phyloP scores from a whole-genome alignment of 805 yeast species.

The Metschnikowia kunwiensis region DNA sequence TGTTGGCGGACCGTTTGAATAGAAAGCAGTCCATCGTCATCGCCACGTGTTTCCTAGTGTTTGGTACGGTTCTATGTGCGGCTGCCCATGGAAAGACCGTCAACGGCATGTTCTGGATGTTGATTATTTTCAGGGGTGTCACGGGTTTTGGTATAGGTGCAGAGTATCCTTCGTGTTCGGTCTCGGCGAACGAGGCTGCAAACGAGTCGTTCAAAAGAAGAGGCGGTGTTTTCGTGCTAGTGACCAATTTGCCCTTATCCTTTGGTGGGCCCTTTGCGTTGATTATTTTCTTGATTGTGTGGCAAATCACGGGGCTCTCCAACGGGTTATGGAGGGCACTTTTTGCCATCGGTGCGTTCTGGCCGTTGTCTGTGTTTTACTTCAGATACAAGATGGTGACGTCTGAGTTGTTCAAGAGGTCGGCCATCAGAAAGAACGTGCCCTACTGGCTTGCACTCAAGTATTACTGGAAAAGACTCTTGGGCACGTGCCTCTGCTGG shows the following conservation, averaged over 20 bases:
- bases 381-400: constrained; percentile 70
- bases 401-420: constrained; percentile 58
- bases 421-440: constrained; percentile 56
- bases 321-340: constrained; percentile 69
- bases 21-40: constrained; percentile 68
- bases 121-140: constrained; percentile 68
- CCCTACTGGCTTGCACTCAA: constrained; percentile 54
- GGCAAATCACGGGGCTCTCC: constrained; percentile 47
- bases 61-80: constrained; percentile 65
- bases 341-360: constrained; percentile 60
- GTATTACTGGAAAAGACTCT: constrained; percentile 63
- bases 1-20: constrained; percentile 62
- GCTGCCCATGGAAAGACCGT: constrained; percentile 60
- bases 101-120: constrained; percentile 75
- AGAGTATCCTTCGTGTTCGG: constrained; percentile 68
- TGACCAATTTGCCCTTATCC: constrained; percentile 69
- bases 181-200: constrained; percentile 70
- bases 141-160: constrained; percentile 81
- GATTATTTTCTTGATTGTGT: constrained; percentile 63
- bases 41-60: constrained; percentile 58
- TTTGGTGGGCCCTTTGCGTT: constrained; percentile 80
- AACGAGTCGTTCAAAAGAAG: constrained; percentile 61
- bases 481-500: constrained; percentile 77
- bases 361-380: constrained; percentile 71
- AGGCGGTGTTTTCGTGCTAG: constrained; percentile 63